phyloP scores from a whole-genome alignment of 1,284 basidiomycete species.

The Leccinum fuscescens region DNA sequence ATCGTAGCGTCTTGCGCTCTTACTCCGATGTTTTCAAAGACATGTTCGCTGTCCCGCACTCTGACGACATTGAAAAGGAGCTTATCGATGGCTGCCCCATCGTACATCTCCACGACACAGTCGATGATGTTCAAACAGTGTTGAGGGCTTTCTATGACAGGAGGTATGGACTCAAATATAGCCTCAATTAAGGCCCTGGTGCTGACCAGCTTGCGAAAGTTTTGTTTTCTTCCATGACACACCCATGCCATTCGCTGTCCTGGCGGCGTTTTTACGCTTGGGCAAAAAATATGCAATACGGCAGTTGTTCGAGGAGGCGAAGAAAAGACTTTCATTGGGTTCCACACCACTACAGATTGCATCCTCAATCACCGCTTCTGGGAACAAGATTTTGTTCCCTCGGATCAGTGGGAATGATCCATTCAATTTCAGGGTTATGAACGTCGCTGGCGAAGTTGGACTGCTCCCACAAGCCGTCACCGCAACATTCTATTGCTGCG shows the following conservation, averaged over 20 bases:
- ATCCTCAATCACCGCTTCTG: not conserved
- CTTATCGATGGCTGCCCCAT: conserved; percentile 18
- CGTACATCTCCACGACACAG: conserved; percentile 14
- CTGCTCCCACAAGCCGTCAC: not conserved
- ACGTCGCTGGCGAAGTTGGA: conserved; percentile 16
- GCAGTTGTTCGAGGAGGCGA: conserved; percentile 11
- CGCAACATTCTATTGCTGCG: conserved; percentile 3
- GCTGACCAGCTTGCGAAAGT: conserved; percentile 3
- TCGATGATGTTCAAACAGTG: conserved; percentile 10
- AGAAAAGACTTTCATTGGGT: not conserved
- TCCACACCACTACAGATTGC: not conserved
- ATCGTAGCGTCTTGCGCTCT: conserved; percentile 13
- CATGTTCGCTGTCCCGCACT: conserved; percentile 17
- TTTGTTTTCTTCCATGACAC: conserved; percentile 2
- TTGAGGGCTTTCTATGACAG: conserved; percentile 19
- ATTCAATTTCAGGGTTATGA: conserved; percentile 15
- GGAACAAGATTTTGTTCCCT: conserved; percentile 2
- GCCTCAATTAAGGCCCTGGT: not conserved
- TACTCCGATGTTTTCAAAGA: conserved; percentile 23
- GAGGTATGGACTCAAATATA: conserved; percentile 6
- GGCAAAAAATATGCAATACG: conserved; percentile 18
- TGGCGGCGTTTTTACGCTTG: conserved; percentile 12
- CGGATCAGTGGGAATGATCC: conserved; percentile 7
- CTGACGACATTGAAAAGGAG: not conserved
- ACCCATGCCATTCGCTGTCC: conserved; percentile 12